Evolutionary conservation across 257 asterid species (phyloP).

Genomic region (Salvia rosmarinus): DNA sequence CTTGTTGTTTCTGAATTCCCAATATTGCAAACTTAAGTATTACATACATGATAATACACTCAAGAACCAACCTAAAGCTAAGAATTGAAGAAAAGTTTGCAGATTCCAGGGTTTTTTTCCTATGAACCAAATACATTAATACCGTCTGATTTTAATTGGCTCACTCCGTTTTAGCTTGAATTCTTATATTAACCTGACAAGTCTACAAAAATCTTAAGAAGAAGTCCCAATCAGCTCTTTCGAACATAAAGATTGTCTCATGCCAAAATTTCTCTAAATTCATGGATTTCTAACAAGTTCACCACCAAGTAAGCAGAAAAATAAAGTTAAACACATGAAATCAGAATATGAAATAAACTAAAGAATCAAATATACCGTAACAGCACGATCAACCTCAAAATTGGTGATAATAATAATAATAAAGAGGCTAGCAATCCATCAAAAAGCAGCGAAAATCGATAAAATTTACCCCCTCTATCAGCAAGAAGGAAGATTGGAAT

Average conservation of each 20-base stretch:
- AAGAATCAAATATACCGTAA: slow-evolving; percentile 1
- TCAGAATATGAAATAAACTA: background rate
- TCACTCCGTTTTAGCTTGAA: background rate
- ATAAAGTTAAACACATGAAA: slow-evolving; percentile 22
- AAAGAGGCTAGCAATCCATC: slow-evolving; percentile 2
- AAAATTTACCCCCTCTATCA: slow-evolving; percentile 83
- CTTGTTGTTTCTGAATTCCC: background rate
- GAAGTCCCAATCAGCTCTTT: background rate
- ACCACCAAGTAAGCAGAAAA: background rate
- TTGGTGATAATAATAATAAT: background rate
- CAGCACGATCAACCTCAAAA: slow-evolving; percentile 5
- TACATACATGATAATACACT: too few relatives aligned
- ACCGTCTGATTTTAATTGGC: background rate
- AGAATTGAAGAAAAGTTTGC: background rate
- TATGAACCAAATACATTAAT: background rate
- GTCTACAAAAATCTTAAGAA: background rate
- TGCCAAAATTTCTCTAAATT: slow-evolving; percentile 5
- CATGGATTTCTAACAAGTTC: background rate
- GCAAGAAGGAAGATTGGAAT: slow-evolving; percentile 83
- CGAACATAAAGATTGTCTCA: background rate
- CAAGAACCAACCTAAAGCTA: background rate
- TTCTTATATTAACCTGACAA: slow-evolving; percentile 1
- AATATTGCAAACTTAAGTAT: too few relatives aligned
- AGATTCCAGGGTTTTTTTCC: background rate
- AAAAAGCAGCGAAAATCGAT: background rate